A percentile compares a stretch with the other conserved stretches of the same genome.
Evolutionary conservation across 306 rosid species (phyloP).

Genomic region (Trifolium pratense): DNA sequence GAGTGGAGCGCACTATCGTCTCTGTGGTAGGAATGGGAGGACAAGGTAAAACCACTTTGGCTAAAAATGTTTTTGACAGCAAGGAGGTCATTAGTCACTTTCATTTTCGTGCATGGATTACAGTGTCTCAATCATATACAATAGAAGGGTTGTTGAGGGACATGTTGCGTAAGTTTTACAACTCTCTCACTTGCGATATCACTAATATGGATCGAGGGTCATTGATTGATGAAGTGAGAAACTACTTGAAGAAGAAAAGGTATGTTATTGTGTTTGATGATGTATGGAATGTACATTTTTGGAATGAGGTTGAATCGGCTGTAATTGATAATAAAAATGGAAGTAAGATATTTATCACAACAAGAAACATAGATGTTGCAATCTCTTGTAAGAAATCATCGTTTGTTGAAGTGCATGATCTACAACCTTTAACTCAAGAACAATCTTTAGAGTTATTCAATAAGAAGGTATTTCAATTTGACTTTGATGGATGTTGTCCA

Average conservation of each 20-base stretch:
- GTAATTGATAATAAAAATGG: not conserved
- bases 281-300: not conserved
- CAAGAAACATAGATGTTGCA: not conserved
- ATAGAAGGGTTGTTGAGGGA: no score
- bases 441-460: not conserved
- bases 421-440: not conserved
- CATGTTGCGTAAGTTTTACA: no score
- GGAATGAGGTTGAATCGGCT: not conserved
- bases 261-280: constrained; percentile 20
- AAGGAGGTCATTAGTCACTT: no score
- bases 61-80: constrained; percentile 12
- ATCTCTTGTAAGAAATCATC: not conserved
- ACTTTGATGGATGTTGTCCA: constrained; percentile 9
- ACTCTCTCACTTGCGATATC: not conserved
- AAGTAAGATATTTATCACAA: not conserved
- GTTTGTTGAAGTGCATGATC: not conserved
- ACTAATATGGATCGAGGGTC: not conserved
- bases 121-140: no score
- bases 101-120: no score
- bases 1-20: not conserved
- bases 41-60: constrained; percentile 35
- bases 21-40: constrained; percentile 27
- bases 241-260: not conserved
- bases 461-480: constrained; percentile 7
- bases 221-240: not conserved